Percentiles rank a stretch among this genome's conserved stretches.
These are phyloP conservation scores for Zanthoxylum bungeanum DNA, from an alignment of 345 rosid species.

Conservation along the genomic window DNA sequence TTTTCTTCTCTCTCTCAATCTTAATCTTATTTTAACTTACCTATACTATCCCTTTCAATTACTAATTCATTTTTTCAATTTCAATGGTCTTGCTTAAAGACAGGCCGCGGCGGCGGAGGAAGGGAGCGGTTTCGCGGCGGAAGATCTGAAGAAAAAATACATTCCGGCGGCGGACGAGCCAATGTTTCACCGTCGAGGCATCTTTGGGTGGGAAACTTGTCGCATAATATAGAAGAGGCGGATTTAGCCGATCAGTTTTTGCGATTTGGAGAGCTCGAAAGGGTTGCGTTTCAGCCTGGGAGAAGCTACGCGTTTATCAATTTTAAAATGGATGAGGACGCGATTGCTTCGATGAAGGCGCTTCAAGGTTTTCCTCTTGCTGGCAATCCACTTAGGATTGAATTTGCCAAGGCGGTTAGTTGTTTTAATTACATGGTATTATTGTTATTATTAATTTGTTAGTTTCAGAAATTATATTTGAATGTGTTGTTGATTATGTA, in stretches of 20 bases:
- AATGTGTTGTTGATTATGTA: slow-evolving; percentile 10
- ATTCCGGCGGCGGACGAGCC: slow-evolving; percentile 25
- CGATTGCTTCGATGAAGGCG: slow-evolving; percentile 60
- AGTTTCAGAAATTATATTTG: neutral
- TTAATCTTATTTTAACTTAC: neutral
- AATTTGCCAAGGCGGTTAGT: slow-evolving; percentile 99
- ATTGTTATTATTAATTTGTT: slow-evolving; percentile 13
- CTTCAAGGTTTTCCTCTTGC: slow-evolving; percentile 77
- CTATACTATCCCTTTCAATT: neutral
- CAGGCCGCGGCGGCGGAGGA: slow-evolving; percentile 40
- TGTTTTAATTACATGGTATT: slow-evolving; percentile 44
- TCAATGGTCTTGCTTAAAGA: slow-evolving; percentile 9
- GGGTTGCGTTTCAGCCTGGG: slow-evolving; percentile 76
- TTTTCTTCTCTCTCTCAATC: neutral
- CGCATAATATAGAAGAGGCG: slow-evolving; percentile 52
- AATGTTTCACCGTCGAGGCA: slow-evolving; percentile 80
- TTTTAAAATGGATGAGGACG: slow-evolving; percentile 62
- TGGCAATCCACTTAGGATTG: slow-evolving; percentile 85
- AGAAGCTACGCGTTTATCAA: slow-evolving; percentile 84
- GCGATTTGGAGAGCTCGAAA: slow-evolving; percentile 75
- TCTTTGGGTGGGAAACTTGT: slow-evolving; percentile 89
- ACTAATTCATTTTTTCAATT: neutral
- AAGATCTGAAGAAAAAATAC: slow-evolving; percentile 29
- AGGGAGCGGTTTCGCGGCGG: slow-evolving; percentile 42
- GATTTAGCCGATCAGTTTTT: slow-evolving; percentile 51